Base-by-base conservation (phyloP, 768 basidiomycete species). In the Xerocomellus chrysenteron region DNA sequence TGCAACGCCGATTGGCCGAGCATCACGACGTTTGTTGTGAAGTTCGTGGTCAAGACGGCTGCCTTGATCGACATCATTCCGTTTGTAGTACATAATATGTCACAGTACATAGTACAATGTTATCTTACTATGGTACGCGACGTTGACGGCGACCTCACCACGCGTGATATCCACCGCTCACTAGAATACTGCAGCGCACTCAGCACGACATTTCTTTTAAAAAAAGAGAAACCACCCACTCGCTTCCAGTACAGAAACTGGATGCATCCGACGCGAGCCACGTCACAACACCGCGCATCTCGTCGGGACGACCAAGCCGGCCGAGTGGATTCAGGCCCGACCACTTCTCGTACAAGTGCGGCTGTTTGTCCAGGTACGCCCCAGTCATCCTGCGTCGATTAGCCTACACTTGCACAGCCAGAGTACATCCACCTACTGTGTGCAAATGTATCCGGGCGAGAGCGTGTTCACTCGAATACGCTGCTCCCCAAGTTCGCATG, bases 161-260 rank as follows among this genome's bases (percentile, higher is more conserved):
- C 37, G 72, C 65, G 10, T 72, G 63, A 30, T 72, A 65, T 0
- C 70, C 72, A 0, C 72, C 71, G 12, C 62, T 70, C 50, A 72
- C 70, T 21, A 72, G 21, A 48, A 72, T 72, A 17, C 70, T 71
- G 41, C 21, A 1, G 16, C 0, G 36, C 24, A 45, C 33, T 37
- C 43, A 50, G 47, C 48, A 12, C 13, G 5, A 6, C 35, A 37
- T 8, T 28, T 4, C 26, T 4, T 5, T 5, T 4, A 17, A 1
- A 6, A n/a, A 3, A 37, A 4, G 3, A 4, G 13, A 4, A 2
- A 1, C 8, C 5, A 83, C 87, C 51, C 64, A 90, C 88, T 90
- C 88, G 86, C 88, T 89, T 2, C 88, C 88, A 0, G 90, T 91
- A 65, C 87, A 89, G 67, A 86, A 91, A 33, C 81, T 87, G 6